A percentile compares a stretch with the other conserved stretches of the same genome.
phyloP scores from a whole-genome alignment of 164 flowering plant species.

The Aristolochia fimbriata region DNA sequence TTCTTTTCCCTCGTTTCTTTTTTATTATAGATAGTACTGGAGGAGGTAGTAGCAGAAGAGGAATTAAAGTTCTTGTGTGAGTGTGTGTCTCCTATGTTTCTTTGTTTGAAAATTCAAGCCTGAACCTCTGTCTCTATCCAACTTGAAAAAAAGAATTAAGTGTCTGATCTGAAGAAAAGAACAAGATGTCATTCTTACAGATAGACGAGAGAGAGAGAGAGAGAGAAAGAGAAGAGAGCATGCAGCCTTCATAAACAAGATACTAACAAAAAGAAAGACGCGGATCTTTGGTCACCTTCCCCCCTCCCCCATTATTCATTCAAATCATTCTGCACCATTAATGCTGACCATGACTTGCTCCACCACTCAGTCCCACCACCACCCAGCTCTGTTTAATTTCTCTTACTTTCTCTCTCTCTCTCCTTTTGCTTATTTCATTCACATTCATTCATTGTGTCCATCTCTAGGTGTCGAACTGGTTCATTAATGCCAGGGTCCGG shows the following conservation, averaged over 20 bases:
- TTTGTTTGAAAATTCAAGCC: too few species aligned
- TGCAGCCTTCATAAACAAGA: neutral
- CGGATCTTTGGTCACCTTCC: too few species aligned
- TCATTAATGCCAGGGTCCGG: slow-evolving; percentile 48
- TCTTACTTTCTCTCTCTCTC: too few species aligned
- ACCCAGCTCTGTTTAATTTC: too few species aligned
- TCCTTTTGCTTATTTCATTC: too few species aligned
- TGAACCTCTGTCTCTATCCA: too few species aligned
- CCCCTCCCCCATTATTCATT: neutral
- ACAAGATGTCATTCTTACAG: neutral
- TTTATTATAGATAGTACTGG: too few species aligned
- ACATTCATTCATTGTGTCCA: neutral
- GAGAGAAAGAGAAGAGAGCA: neutral
- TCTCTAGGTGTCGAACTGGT: slow-evolving; percentile 44
- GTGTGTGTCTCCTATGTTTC: too few species aligned
- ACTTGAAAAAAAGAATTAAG: too few species aligned
- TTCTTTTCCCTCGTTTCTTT: too few species aligned
- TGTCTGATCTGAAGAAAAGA: neutral
- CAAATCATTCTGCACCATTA: neutral
- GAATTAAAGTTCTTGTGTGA: too few species aligned
- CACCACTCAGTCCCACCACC: neutral
- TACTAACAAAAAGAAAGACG: slow-evolving; percentile 1
- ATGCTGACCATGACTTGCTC: slow-evolving; percentile 4
- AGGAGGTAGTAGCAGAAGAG: too few species aligned
- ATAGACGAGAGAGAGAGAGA: neutral